Percentiles rank a stretch among this genome's conserved stretches.
These are phyloP conservation scores for Sungouiozyma intestinalis DNA, from an alignment of 805 yeast species.

Conservation along the genomic window DNA sequence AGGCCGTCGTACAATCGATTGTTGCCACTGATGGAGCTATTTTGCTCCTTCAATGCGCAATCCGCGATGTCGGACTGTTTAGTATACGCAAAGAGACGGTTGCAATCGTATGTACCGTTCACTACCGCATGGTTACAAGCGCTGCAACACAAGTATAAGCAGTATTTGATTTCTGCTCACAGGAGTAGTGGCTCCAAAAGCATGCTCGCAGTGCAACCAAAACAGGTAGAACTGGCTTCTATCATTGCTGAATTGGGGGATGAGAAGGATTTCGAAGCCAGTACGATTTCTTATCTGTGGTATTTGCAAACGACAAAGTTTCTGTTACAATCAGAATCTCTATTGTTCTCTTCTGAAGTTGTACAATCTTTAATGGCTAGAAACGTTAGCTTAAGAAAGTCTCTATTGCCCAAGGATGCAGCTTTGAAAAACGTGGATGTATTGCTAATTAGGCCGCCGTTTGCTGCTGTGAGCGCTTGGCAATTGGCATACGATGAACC, in stretches of 20 bases:
- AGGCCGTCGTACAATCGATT: constrained; percentile 18
- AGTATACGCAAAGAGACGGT: constrained; percentile 12
- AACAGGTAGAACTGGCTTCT: background rate
- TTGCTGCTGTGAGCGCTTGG: constrained; percentile 16
- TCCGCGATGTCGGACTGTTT: constrained; percentile 14
- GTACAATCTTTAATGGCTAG: constrained; percentile 15
- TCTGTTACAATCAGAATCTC: constrained; percentile 17
- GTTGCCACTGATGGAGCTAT: constrained; percentile 18
- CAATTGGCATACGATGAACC: constrained; percentile 28
- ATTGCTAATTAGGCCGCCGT: constrained; percentile 18
- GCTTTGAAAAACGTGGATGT: constrained; percentile 18
- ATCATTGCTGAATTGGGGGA: constrained; percentile 7
- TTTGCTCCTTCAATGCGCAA: constrained; percentile 19
- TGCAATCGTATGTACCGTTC: constrained; percentile 15
- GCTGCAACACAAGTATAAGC: constrained; percentile 8
- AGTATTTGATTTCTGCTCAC: background rate
- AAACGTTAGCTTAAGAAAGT: constrained; percentile 9
- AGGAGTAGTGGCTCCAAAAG: background rate
- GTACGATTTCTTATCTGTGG: constrained; percentile 20
- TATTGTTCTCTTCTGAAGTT: constrained; percentile 20
- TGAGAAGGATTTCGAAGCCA: constrained; percentile 14
- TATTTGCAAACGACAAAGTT: constrained; percentile 15
- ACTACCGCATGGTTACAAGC: constrained; percentile 13
- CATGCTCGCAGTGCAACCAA: background rate
- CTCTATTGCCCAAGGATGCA: background rate